Percentiles rank a stretch among this genome's conserved stretches.
Evolutionary conservation across 805 yeast genomes (phyloP).

Genomic region (Saccharomycopsis sp.): DNA sequence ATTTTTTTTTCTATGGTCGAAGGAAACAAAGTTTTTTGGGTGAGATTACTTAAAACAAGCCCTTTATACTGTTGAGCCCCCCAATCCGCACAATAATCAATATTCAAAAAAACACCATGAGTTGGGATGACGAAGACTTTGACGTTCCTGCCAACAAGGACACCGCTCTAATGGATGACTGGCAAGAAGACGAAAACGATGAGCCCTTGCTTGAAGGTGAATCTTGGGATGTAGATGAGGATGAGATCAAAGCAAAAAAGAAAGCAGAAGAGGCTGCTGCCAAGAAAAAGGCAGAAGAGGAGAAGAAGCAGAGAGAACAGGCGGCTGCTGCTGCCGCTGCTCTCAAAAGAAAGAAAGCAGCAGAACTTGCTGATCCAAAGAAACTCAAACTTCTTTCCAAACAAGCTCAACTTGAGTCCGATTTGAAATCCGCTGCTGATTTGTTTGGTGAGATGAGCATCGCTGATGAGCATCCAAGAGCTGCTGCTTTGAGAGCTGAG

Average conservation of each 20-base stretch:
- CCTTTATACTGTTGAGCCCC: neutral
- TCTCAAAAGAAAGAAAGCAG: constrained; percentile 28
- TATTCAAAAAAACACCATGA: constrained; percentile 5
- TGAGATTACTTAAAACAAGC: neutral
- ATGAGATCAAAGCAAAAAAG: constrained; percentile 37
- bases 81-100: neutral
- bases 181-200: constrained; percentile 74
- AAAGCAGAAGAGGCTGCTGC: constrained; percentile 32
- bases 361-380: constrained; percentile 58
- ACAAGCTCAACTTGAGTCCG: constrained; percentile 76
- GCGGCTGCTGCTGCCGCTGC: constrained; percentile 26
- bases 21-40: neutral
- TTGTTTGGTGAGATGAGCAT: constrained; percentile 67
- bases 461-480: constrained; percentile 40
- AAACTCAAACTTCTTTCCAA: constrained; percentile 68
- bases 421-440: constrained; percentile 87
- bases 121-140: constrained; percentile 83
- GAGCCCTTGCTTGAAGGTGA: constrained; percentile 59
- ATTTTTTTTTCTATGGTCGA: neutral
- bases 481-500: constrained; percentile 31
- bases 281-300: constrained; percentile 27
- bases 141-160: constrained; percentile 50
- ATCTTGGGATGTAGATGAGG: constrained; percentile 88
- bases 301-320: constrained; percentile 38
- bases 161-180: constrained; percentile 52